Conservation (phyloP, 2,329 filamentous ascomycete species). For the Fusarium odoratissimum region DNA sequence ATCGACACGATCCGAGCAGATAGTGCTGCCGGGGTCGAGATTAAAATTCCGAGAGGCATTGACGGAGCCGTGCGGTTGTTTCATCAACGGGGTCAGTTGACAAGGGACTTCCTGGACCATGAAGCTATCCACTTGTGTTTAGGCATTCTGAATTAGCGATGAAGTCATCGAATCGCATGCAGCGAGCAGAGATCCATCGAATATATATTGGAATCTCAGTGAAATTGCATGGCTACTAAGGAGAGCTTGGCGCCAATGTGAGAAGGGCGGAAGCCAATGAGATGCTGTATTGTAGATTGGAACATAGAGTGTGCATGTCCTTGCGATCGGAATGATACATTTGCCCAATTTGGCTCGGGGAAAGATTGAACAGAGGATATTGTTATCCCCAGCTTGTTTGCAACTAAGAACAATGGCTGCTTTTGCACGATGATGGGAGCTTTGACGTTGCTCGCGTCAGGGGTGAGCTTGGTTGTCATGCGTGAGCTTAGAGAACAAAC, state of each 20-base stretch:
- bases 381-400: not conserved
- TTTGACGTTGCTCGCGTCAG: not conserved
- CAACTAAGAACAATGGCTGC: not conserved
- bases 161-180: conserved; percentile 20
- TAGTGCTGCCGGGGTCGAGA: conserved; percentile 20
- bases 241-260: not conserved
- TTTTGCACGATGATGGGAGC: not conserved
- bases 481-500: conserved; percentile 1
- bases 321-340: not conserved
- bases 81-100: conserved; percentile 8
- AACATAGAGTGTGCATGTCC: not conserved
- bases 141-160: not conserved
- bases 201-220: not conserved
- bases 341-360: not conserved
- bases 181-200: not conserved
- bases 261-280: too few species aligned
- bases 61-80: conserved; percentile 10
- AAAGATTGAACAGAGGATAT: not conserved
- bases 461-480: conserved; percentile 3
- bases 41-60: conserved; percentile 22
- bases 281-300: not conserved
- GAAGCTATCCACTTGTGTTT: not conserved
- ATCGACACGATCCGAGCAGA: conserved; percentile 27
- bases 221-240: conserved; percentile 4
- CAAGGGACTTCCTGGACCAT: not conserved